phyloP scores from a whole-genome alignment of 371 early-diverging fungal species.

The Syncephalastrum monosporum region DNA sequence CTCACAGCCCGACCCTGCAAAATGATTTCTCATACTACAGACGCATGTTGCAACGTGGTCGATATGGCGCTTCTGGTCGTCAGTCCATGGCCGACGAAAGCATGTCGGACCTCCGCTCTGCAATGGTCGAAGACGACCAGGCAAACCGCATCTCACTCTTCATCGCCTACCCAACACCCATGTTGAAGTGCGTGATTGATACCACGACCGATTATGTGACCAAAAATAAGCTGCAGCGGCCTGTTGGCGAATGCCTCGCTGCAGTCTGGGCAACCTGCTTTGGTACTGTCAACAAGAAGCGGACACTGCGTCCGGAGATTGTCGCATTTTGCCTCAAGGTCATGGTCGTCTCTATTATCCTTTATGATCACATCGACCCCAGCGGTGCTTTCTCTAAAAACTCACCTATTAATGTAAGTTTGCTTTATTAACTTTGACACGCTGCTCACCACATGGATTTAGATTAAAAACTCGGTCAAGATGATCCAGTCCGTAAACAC shows the following conservation, averaged over 20 bases:
- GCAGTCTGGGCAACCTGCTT: slow-evolving; percentile 70
- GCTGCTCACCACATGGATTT: not conserved
- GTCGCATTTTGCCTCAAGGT: slow-evolving; percentile 72
- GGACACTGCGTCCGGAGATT: slow-evolving; percentile 5
- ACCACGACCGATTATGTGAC: slow-evolving; percentile 61
- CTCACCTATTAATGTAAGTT: slow-evolving; percentile 78
- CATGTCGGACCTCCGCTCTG: slow-evolving; percentile 45
- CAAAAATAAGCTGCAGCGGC: slow-evolving; percentile 39
- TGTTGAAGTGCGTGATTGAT: slow-evolving; percentile 87
- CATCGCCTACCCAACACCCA: slow-evolving; percentile 92
- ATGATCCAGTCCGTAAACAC: slow-evolving; percentile 61
- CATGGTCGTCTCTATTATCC: slow-evolving; percentile 84
- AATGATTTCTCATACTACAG: slow-evolving; percentile 97
- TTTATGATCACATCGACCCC: slow-evolving; percentile 90
- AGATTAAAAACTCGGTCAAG: slow-evolving; percentile 70
- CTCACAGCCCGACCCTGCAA: slow-evolving; percentile 88
- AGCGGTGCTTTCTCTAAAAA: slow-evolving; percentile 76
- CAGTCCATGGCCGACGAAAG: slow-evolving; percentile 11
- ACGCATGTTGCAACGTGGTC: slow-evolving; percentile 80
- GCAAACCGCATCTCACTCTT: slow-evolving; percentile 94
- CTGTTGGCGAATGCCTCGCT: slow-evolving; percentile 65
- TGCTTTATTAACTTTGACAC: slow-evolving; percentile 1
- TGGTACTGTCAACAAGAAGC: slow-evolving; percentile 61
- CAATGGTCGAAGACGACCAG: slow-evolving; percentile 80
- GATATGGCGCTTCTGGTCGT: slow-evolving; percentile 14